phyloP scores from a whole-genome alignment of 2,329 filamentous ascomycete genomes.

The Raffaelea ambrosiae region DNA sequence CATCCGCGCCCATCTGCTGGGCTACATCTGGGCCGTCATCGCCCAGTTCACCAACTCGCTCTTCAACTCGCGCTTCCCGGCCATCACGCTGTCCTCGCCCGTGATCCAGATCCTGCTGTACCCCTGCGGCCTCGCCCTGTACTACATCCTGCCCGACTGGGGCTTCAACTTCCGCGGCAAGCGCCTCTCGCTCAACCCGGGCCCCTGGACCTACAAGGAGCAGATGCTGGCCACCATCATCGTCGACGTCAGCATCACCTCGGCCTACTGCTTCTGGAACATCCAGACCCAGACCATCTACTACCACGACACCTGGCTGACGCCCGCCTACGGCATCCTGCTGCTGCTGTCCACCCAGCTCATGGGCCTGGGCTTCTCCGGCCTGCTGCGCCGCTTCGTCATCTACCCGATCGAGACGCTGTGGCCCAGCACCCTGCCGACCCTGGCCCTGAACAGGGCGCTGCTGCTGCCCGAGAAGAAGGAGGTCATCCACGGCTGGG shows the following conservation, averaged over 20 bases:
- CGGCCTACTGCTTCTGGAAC: constrained; percentile 41
- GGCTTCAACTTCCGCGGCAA: constrained; percentile 41
- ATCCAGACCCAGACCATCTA: constrained; percentile 36
- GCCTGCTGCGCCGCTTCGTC: constrained; percentile 39
- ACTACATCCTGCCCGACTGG: constrained; percentile 40
- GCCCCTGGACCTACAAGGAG: constrained; percentile 50
- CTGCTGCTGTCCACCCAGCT: constrained; percentile 44
- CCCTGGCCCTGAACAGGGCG: constrained; percentile 34
- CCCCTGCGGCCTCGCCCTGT: constrained; percentile 42
- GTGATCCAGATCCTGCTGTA: constrained; percentile 50
- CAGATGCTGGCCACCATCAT: constrained; percentile 51
- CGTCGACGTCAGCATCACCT: constrained; percentile 47
- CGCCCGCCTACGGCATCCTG: constrained; percentile 40
- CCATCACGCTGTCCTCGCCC: constrained; percentile 45
- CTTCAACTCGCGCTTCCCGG: constrained; percentile 47
- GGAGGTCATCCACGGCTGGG: constrained; percentile 24
- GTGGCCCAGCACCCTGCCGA: constrained; percentile 40
- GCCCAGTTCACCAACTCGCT: constrained; percentile 48
- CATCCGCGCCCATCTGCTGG: constrained; percentile 45
- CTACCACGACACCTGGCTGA: constrained; percentile 24
- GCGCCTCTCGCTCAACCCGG: constrained; percentile 44
- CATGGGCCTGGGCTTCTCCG: constrained; percentile 47
- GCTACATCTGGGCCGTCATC: constrained; percentile 40
- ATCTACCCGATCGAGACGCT: constrained; percentile 43
- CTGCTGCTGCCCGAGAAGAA: constrained; percentile 37